phyloP scores from a whole-genome alignment of 1,284 basidiomycete species.

The Inonotus obliquus region DNA sequence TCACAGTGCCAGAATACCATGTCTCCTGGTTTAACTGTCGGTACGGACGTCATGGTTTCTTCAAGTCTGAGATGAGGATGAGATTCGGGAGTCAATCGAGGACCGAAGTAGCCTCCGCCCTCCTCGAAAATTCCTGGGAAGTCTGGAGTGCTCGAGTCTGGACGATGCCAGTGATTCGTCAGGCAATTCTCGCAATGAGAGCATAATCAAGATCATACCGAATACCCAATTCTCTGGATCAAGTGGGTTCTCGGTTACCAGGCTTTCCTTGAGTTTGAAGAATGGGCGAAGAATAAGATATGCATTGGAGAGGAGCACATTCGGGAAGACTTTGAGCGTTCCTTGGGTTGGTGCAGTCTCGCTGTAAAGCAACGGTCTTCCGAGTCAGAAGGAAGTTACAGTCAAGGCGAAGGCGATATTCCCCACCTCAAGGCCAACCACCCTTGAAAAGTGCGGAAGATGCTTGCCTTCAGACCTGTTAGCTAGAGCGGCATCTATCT shows the following conservation, averaged over 20 bases:
- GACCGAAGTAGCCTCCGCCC: constrained; percentile 47
- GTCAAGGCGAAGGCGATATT: not conserved
- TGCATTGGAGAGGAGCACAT: constrained; percentile 67
- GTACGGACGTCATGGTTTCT: constrained; percentile 71
- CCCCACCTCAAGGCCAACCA: constrained; percentile 62
- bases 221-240: constrained; percentile 67
- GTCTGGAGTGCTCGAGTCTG: constrained; percentile 51
- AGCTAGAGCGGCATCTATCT: not conserved
- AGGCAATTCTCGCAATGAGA: not conserved
- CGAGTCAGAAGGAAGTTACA: not conserved
- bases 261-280: constrained; percentile 54
- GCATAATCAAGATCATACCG: constrained; percentile 35
- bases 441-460: constrained; percentile 82
- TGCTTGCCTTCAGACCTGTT: constrained; percentile 37
- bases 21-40: constrained; percentile 74
- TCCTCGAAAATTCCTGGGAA: constrained; percentile 52
- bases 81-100: constrained; percentile 42
- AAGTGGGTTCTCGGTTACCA: constrained; percentile 40
- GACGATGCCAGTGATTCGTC: not conserved
- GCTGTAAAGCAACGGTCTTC: no score
- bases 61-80: constrained; percentile 71
- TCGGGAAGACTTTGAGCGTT: constrained; percentile 76
- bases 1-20: constrained; percentile 89
- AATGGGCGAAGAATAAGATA: constrained; percentile 84
- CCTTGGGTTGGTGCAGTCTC: constrained; percentile 74